These are phyloP conservation scores for Rhizoclosmatium globosum DNA, from an alignment of 192 early-diverging fungal genomes.

Conservation along the genomic window DNA sequence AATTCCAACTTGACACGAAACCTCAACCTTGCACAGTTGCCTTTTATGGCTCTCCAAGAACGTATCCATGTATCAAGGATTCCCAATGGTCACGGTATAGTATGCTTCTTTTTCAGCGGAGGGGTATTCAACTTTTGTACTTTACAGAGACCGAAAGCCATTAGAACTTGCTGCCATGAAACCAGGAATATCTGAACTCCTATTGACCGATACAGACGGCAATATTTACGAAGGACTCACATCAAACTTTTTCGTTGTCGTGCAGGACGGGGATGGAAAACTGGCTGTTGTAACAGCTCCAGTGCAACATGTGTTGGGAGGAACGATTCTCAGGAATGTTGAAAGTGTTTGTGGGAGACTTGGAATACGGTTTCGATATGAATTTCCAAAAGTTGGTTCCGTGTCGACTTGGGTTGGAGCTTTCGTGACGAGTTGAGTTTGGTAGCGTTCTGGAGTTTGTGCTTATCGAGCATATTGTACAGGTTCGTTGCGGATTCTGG, in stretches of 20 bases:
- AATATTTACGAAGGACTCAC: conserved; percentile 75
- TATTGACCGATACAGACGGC: conserved; percentile 61
- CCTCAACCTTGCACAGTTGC: conserved; percentile 49
- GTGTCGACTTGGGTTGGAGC: conserved; percentile 68
- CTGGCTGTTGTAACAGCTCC: conserved; percentile 58
- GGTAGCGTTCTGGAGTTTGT: background rate
- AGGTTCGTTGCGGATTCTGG: conserved; percentile 10
- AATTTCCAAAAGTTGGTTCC: conserved; percentile 62
- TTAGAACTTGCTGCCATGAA: conserved; percentile 43
- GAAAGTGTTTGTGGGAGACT: conserved; percentile 59
- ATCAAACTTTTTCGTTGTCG: conserved; percentile 73
- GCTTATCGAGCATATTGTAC: background rate
- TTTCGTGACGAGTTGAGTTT: conserved; percentile 66
- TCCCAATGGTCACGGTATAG: conserved; percentile 72
- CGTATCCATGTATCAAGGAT: conserved; percentile 68
- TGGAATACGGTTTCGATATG: conserved; percentile 59
- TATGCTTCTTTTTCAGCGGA: no score
- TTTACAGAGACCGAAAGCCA: conserved; percentile 56
- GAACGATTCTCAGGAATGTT: conserved; percentile 73
- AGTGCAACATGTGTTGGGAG: conserved; percentile 62
- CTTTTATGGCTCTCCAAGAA: conserved; percentile 62
- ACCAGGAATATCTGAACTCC: conserved; percentile 66
- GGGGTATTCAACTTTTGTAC: background rate
- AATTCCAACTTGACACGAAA: conserved; percentile 24
- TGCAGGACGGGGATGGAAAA: background rate